Evolutionary conservation across 1,139 yeast species (phyloP).

Genomic region (Candida sanyaensis): DNA sequence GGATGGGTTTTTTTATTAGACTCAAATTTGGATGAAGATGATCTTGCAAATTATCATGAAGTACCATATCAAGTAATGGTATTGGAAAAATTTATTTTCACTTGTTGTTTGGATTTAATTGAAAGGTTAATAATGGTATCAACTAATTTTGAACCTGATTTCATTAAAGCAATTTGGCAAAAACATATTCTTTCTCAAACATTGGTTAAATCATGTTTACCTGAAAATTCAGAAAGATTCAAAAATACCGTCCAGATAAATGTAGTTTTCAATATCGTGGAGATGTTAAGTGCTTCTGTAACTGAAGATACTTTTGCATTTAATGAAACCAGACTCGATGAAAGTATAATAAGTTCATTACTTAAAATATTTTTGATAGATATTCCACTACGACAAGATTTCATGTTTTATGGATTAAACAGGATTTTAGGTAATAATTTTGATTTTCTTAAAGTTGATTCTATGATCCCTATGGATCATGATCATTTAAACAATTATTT

Average conservation of each 20-base stretch:
- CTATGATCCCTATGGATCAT: slow-evolving; percentile 30
- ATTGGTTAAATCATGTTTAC: slow-evolving; percentile 31
- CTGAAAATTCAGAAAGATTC: slow-evolving; percentile 43
- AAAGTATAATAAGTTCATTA: slow-evolving; percentile 35
- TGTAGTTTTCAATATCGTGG: slow-evolving; percentile 36
- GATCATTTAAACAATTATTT: slow-evolving; percentile 27
- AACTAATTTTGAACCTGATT: slow-evolving; percentile 23
- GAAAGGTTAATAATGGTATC: slow-evolving; percentile 39
- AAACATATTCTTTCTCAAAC: slow-evolving; percentile 21
- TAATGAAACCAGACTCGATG: slow-evolving; percentile 20
- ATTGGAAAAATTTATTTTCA: slow-evolving; percentile 50
- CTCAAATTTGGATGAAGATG: slow-evolving; percentile 32
- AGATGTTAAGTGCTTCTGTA: slow-evolving; percentile 42
- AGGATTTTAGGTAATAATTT: slow-evolving; percentile 53
- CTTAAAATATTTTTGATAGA: slow-evolving; percentile 43
- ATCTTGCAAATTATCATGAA: slow-evolving; percentile 34
- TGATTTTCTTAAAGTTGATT: slow-evolving; percentile 35
- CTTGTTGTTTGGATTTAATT: slow-evolving; percentile 56
- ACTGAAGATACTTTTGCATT: slow-evolving; percentile 32
- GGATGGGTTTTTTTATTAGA: slow-evolving; percentile 27
- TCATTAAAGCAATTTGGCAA: slow-evolving; percentile 26
- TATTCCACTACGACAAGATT: slow-evolving; percentile 40
- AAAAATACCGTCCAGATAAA: slow-evolving; percentile 41
- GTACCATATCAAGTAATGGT: slow-evolving; percentile 43
- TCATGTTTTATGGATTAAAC: slow-evolving; percentile 54